Evolutionary conservation across 73 alveolate genomes (phyloP).

Genomic region (Paramecium sexaurelia): DNA sequence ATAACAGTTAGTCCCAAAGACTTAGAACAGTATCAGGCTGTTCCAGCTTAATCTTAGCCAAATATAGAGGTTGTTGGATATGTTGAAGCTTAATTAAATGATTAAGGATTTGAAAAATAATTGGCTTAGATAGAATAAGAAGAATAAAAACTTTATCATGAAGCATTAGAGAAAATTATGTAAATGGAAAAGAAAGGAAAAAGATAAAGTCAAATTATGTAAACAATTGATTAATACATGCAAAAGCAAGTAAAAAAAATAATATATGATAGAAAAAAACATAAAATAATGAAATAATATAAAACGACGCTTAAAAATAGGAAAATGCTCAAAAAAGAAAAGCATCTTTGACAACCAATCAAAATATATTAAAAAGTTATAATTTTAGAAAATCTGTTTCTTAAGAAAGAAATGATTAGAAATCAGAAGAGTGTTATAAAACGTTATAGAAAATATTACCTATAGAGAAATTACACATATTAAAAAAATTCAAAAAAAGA

Average conservation of each 20-base stretch:
- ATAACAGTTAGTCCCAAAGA: constrained; percentile 13
- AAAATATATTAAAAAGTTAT: not conserved
- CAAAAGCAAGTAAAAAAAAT: not conserved
- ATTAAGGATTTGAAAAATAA: constrained; percentile 31
- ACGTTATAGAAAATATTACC: not conserved
- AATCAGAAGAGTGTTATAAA: not conserved
- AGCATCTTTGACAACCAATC: not conserved
- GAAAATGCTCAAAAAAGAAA: not conserved
- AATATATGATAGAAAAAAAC: not conserved
- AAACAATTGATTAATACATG: constrained; percentile 24
- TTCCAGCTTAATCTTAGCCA: not conserved
- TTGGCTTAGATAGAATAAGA: constrained; percentile 32
- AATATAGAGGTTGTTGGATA: constrained; percentile 13
- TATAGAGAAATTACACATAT: not conserved
- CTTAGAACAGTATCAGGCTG: not conserved
- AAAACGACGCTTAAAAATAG: not conserved
- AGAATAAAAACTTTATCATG: constrained; percentile 5
- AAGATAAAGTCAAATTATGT: constrained; percentile 34
- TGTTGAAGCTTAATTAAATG: not conserved
- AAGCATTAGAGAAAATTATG: constrained; percentile 43
- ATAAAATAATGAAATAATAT: not conserved
- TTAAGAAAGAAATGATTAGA: not conserved
- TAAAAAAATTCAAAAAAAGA: constrained; percentile 19
- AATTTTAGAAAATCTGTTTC: not conserved
- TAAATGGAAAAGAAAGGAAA: constrained; percentile 46